Conservation (phyloP, 305 asterid species). For the Rubia peregrina region DNA sequence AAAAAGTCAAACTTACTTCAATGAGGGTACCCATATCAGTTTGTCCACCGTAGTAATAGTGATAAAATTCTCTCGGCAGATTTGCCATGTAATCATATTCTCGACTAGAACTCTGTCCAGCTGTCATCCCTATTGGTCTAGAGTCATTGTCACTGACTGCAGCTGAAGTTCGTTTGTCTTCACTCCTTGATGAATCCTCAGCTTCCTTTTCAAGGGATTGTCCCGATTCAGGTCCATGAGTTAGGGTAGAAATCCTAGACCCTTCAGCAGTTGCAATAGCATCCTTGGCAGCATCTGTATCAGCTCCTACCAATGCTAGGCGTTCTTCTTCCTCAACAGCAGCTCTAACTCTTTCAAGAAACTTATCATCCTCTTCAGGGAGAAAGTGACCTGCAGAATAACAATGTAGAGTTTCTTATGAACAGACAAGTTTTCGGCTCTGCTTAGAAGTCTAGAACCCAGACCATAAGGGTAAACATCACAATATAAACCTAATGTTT, state of each 20-base stretch:
- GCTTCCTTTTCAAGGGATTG: conserved; percentile 24
- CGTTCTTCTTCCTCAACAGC: conserved; percentile 97
- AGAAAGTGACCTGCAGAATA: conserved; percentile 62
- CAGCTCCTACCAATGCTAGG: conserved; percentile 66
- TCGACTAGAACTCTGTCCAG: conserved; percentile 35
- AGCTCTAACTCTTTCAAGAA: conserved; percentile 69
- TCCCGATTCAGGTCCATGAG: conserved; percentile 27
- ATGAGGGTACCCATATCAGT: conserved; percentile 90
- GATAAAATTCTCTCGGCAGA: conserved; percentile 84
- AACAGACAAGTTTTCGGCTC: neutral
- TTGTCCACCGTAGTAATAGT: conserved; percentile 85
- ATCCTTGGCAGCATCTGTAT: conserved; percentile 71
- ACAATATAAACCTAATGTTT: neutral
- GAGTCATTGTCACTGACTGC: conserved; percentile 30
- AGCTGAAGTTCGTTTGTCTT: conserved; percentile 16
- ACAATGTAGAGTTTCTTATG: neutral
- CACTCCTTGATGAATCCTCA: conserved; percentile 28
- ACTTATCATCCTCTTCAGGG: conserved; percentile 83
- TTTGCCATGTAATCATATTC: conserved; percentile 45
- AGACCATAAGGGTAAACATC: conserved; percentile 5
- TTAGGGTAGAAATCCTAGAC: conserved; percentile 41
- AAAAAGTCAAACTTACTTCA: conserved; percentile 45
- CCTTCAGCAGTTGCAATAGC: conserved; percentile 56
- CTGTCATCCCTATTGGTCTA: conserved; percentile 22
- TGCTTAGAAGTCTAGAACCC: neutral